Evolutionary conservation across 257 asterid species (phyloP).

Genomic region (Penstemon newberryi): DNA sequence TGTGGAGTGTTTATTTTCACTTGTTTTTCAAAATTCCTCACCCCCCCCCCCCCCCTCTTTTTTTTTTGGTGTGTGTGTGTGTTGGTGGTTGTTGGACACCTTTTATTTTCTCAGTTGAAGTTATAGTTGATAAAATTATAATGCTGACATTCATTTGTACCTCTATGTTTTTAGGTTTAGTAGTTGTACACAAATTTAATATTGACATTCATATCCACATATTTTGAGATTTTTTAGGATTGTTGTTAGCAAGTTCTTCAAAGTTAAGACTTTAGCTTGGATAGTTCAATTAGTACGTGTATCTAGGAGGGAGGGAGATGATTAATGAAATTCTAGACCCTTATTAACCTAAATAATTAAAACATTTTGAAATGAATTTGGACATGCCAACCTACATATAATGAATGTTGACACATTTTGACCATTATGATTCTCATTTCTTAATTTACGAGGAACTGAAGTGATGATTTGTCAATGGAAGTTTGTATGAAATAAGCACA

Average conservation of each 20-base stretch:
- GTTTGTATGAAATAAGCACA: conserved; percentile 10
- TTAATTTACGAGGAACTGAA: conserved; percentile 12
- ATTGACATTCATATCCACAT: neutral
- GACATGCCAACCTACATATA: no score
- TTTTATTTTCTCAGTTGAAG: neutral
- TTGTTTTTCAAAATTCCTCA: neutral
- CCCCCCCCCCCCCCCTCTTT: neutral
- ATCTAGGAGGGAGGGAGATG: neutral
- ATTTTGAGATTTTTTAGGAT: conserved; percentile 9
- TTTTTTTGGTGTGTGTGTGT: conserved; percentile 1
- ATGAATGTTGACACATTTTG: neutral
- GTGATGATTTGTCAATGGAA: neutral
- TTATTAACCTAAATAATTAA: no score
- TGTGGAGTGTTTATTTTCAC: neutral
- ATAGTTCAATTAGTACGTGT: neutral
- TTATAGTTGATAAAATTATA: neutral
- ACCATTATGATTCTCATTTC: neutral
- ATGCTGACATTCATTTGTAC: conserved; percentile 3
- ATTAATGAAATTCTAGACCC: no score
- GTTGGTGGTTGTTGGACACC: no score
- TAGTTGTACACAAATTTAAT: neutral
- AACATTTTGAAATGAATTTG: no score
- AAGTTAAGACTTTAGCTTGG: conserved; percentile 5
- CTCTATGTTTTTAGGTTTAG: neutral
- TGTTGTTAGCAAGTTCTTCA: conserved; percentile 7